Evolutionary conservation across 2,329 filamentous ascomycete species (phyloP).

Genomic region (Cladosporium colombiae): DNA sequence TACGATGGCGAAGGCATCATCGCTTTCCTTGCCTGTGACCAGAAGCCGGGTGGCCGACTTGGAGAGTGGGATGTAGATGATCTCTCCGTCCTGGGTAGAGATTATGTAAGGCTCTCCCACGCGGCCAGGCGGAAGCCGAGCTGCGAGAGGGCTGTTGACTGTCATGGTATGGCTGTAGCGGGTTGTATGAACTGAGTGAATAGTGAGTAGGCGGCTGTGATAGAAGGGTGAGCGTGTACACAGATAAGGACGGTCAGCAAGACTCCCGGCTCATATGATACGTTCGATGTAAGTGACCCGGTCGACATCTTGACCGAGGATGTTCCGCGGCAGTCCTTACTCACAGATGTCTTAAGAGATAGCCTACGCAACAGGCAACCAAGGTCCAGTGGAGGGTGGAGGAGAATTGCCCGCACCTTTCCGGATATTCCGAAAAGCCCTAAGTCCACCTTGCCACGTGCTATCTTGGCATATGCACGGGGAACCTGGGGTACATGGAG

Average conservation of each 20-base stretch:
- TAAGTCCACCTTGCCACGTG: background rate
- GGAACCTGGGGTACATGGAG: background rate
- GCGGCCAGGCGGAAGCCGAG: conserved; percentile 26
- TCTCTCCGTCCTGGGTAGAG: conserved; percentile 48
- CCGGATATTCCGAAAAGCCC: background rate
- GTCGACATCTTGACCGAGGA: background rate
- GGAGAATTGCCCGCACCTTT: background rate
- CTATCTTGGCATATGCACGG: background rate
- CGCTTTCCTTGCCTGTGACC: conserved; percentile 54
- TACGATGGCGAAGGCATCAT: conserved; percentile 54
- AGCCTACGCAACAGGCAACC: background rate
- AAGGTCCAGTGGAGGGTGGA: background rate
- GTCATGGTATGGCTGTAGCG: background rate
- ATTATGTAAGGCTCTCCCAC: conserved; percentile 30
- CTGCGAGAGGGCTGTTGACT: background rate
- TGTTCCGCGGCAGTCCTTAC: background rate
- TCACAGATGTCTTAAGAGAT: background rate
- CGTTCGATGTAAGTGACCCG: background rate
- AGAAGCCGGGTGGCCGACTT: conserved; percentile 55
- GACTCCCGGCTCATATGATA: background rate
- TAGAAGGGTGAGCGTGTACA: background rate
- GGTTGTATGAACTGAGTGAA: background rate
- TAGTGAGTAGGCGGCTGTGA: background rate
- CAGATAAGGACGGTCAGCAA: background rate
- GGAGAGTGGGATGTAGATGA: conserved; percentile 54